Percentiles rank a stretch among this genome's conserved stretches.
Evolutionary conservation across 495 filamentous ascomycete genomes (phyloP).

Genomic region (Xylaria palmicola): DNA sequence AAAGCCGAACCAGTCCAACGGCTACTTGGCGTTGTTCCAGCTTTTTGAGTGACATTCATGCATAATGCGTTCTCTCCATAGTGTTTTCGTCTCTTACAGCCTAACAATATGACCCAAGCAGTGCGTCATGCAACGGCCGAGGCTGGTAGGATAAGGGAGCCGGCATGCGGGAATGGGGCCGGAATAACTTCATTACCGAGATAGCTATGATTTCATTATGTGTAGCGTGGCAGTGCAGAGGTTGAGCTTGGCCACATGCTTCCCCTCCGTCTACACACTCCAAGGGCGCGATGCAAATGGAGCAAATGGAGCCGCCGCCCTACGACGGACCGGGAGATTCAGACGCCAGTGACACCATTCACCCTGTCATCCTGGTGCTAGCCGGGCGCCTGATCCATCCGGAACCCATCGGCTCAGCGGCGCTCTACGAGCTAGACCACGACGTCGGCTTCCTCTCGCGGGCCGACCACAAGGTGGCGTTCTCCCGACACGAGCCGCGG

Average conservation of each 20-base stretch:
- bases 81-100: background rate
- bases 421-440: conserved; percentile 5
- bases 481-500: background rate
- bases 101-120: background rate
- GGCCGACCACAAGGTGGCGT: background rate
- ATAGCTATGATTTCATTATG: background rate
- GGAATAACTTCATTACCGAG: conserved; percentile 1
- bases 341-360: background rate
- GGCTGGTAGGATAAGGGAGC: background rate
- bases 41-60: background rate
- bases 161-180: background rate
- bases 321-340: background rate
- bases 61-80: background rate
- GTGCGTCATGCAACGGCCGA: background rate
- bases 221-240: background rate
- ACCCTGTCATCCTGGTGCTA: conserved; percentile 3
- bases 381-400: conserved; percentile 1
- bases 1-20: background rate
- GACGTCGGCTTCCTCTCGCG: background rate
- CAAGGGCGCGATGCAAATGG: background rate
- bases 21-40: background rate
- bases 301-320: background rate
- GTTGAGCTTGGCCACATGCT: no score
- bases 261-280: no score
- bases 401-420: background rate